Percentiles rank a stretch among this genome's conserved stretches.
phyloP scores from a whole-genome alignment of 148 eudicot genomes.

The Vaccinium corymbosum region DNA sequence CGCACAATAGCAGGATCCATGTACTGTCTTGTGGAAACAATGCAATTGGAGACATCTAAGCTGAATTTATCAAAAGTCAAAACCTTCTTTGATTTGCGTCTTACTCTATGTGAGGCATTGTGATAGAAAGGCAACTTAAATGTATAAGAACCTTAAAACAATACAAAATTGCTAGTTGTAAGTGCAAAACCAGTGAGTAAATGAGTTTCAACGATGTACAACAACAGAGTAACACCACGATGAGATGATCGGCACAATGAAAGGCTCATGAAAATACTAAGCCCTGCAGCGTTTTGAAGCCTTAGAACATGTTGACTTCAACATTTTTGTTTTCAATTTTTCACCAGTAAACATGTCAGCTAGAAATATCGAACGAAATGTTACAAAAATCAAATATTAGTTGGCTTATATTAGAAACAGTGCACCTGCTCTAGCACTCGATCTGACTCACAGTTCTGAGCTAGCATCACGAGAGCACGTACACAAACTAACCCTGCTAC shows the following conservation, averaged over 20 bases:
- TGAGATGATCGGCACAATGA: background rate
- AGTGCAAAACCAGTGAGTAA: background rate
- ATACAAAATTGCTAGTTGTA: background rate
- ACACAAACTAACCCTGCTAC: slow-evolving; percentile 82
- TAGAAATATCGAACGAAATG: background rate
- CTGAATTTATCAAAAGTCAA: background rate
- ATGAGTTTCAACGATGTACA: background rate
- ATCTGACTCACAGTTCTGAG: slow-evolving; percentile 70
- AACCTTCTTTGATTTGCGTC: background rate
- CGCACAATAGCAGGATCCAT: background rate
- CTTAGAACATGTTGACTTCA: background rate
- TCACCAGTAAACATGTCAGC: background rate
- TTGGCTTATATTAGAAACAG: background rate
- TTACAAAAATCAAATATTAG: background rate
- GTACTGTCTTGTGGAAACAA: background rate
- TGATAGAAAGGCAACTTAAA: background rate
- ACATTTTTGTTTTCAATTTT: background rate
- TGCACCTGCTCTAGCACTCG: slow-evolving; percentile 95
- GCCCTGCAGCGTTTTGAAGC: background rate
- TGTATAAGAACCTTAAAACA: background rate
- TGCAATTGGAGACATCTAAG: background rate
- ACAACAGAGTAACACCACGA: slow-evolving; percentile 10
- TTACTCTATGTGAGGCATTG: background rate
- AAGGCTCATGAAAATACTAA: background rate
- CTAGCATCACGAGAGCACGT: slow-evolving; percentile 82